Evolutionary conservation across 768 basidiomycete genomes (phyloP).

Genomic region (Suillus lakei): DNA sequence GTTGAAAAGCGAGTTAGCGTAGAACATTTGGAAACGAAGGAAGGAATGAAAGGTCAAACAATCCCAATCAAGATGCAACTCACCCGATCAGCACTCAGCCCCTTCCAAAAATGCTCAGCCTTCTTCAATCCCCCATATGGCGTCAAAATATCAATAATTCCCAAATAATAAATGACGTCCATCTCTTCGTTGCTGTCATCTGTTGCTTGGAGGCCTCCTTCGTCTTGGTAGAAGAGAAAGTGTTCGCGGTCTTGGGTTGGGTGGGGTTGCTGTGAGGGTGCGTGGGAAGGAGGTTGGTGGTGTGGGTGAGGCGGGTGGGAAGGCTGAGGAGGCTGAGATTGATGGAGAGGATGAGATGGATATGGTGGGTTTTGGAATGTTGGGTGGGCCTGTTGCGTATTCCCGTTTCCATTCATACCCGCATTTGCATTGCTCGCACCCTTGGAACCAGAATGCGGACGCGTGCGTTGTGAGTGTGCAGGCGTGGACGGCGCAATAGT

Average conservation of each 20-base stretch:
- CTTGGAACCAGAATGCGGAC: neutral
- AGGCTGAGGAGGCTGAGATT: neutral
- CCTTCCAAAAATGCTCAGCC: slow-evolving; percentile 92
- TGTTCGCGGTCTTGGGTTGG: slow-evolving; percentile 46
- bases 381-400: neutral
- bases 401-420: neutral
- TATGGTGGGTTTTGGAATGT: neutral
- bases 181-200: slow-evolving; percentile 78
- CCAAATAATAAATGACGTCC: slow-evolving; percentile 90
- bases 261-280: neutral
- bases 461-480: neutral
- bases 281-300: neutral
- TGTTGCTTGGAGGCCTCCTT: slow-evolving; percentile 90
- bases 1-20: slow-evolving; percentile 9
- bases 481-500: neutral
- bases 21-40: neutral
- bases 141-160: slow-evolving; percentile 96
- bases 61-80: slow-evolving; percentile 48
- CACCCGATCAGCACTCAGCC: slow-evolving; percentile 84
- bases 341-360: neutral
- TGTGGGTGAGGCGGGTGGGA: neutral
- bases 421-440: neutral
- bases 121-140: slow-evolving; percentile 82
- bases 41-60: neutral
- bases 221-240: slow-evolving; percentile 96